Percentiles rank a stretch among this genome's conserved stretches.
These are phyloP conservation scores for Barnettozyma sucrosica DNA, from an alignment of 805 yeast genomes.

Conservation along the genomic window DNA sequence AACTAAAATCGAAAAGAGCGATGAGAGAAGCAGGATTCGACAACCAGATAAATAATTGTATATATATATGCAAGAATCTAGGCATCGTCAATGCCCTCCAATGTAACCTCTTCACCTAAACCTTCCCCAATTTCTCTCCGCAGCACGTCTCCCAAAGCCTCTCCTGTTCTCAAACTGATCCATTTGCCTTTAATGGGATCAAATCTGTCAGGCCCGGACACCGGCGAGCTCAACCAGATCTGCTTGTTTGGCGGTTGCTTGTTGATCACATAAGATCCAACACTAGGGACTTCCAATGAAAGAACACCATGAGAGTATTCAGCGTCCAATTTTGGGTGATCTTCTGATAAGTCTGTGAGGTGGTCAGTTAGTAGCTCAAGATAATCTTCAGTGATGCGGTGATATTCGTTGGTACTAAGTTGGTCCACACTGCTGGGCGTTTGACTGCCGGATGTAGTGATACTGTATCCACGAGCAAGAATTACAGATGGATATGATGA, in stretches of 20 bases:
- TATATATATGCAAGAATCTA: not conserved
- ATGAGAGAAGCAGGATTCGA: not conserved
- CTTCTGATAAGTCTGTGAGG: conserved; percentile 63
- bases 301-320: conserved; percentile 86
- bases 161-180: conserved; percentile 69
- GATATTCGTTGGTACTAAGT: conserved; percentile 51
- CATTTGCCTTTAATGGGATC: conserved; percentile 73
- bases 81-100: conserved; percentile 17
- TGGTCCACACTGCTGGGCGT: conserved; percentile 47
- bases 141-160: conserved; percentile 42
- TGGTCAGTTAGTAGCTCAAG: conserved; percentile 63
- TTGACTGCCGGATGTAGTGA: conserved; percentile 47
- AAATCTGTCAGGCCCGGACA: conserved; percentile 85
- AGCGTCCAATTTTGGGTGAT: conserved; percentile 57
- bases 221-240: conserved; percentile 91
- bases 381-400: conserved; percentile 56
- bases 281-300: conserved; percentile 60
- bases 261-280: conserved; percentile 87
- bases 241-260: conserved; percentile 98
- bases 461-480: conserved; percentile 14
- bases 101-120: conserved; percentile 20
- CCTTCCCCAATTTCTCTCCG: conserved; percentile 42
- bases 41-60: not conserved
- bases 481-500: not conserved
- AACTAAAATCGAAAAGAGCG: not conserved